phyloP scores from a whole-genome alignment of 2,329 filamentous ascomycete species.

The Plectosphaerella plurivora region DNA sequence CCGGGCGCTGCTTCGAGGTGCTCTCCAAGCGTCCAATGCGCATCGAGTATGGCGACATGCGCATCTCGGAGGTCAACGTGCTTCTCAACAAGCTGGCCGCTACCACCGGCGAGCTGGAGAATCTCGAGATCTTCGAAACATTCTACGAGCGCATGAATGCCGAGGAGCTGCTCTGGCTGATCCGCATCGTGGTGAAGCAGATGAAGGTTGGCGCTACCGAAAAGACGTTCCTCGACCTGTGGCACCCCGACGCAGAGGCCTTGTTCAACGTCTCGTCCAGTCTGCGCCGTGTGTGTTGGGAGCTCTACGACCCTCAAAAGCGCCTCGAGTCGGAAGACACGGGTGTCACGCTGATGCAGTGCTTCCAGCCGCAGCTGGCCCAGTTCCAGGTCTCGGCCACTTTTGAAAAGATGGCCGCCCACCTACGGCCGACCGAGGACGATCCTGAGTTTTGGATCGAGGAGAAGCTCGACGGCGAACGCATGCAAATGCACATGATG shows the following conservation, averaged over 20 bases:
- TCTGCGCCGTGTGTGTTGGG: constrained; percentile 89
- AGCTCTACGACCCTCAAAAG: constrained; percentile 69
- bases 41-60: constrained; percentile 70
- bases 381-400: constrained; percentile 79
- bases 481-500: constrained; percentile 93
- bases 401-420: constrained; percentile 74
- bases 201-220: constrained; percentile 76
- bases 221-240: constrained; percentile 78
- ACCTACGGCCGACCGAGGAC: constrained; percentile 59
- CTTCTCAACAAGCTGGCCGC: constrained; percentile 74
- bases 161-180: constrained; percentile 89
- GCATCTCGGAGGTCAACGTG: constrained; percentile 84
- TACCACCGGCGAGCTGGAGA: constrained; percentile 75
- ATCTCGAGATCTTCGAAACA: constrained; percentile 72
- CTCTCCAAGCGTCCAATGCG: constrained; percentile 78
- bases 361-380: constrained; percentile 92
- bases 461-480: constrained; percentile 93
- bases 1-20: constrained; percentile 81
- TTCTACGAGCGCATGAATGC: constrained; percentile 93
- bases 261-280: constrained; percentile 90
- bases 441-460: constrained; percentile 91
- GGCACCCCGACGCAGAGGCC: constrained; percentile 73
- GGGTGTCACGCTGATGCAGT: constrained; percentile 81
- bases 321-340: constrained; percentile 72
- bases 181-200: constrained; percentile 84